phyloP scores from a whole-genome alignment of 2,329 filamentous ascomycete species.

The Botryosphaeria dothidea region DNA sequence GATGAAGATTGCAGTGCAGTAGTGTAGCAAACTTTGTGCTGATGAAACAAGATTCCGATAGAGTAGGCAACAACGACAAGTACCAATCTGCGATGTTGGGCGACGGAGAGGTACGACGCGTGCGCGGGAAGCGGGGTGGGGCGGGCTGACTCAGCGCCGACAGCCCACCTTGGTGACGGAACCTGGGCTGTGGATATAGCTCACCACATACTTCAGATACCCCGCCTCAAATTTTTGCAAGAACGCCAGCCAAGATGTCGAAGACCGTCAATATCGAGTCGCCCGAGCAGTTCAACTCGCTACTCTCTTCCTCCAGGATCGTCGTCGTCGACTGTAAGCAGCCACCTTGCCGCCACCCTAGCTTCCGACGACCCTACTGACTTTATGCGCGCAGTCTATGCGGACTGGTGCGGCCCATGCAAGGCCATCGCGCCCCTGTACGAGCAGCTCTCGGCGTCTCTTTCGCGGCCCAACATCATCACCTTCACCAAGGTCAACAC shows the following conservation, averaged over 20 bases:
- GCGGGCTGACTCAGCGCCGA: not conserved
- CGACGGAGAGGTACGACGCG: not conserved
- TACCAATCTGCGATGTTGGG: not conserved
- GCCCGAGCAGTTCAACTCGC: constrained; percentile 39
- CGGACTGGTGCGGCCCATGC: constrained; percentile 84
- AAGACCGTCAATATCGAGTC: constrained; percentile 46
- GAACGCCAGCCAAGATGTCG: constrained; percentile 40
- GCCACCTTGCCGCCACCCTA: constrained; percentile 22
- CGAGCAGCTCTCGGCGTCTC: constrained; percentile 69
- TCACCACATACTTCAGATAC: constrained; percentile 2
- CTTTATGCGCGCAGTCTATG: constrained; percentile 66
- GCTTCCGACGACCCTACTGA: constrained; percentile 17
- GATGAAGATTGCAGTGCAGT: not conserved
- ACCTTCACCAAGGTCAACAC: constrained; percentile 88
- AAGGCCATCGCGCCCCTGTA: constrained; percentile 81
- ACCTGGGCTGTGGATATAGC: not conserved
- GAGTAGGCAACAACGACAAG: not conserved
- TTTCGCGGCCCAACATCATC: constrained; percentile 71
- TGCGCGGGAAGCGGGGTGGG: not conserved
- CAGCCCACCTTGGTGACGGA: not conserved
- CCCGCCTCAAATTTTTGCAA: not conserved
- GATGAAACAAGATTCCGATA: not conserved
- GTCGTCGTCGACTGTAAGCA: constrained; percentile 87
- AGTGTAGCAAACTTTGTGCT: not conserved
- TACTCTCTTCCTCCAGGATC: constrained; percentile 75